Conservation (phyloP, 495 filamentous ascomycete genomes). For the Eremomyces bilateralis region DNA sequence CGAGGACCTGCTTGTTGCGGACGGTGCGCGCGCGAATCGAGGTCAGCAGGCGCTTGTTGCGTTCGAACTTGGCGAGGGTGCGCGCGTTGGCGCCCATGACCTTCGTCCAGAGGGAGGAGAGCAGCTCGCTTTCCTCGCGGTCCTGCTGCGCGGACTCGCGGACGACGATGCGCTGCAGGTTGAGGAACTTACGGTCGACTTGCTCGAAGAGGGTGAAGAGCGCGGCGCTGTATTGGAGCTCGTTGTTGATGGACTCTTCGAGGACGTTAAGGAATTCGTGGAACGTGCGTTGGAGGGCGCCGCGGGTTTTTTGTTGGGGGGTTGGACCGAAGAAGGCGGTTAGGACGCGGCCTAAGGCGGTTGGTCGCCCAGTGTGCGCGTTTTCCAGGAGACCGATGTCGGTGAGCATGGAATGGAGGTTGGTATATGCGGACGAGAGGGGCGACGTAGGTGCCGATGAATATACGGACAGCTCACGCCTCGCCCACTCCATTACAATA, state of each 20-base stretch:
- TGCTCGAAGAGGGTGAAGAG: conserved; percentile 70
- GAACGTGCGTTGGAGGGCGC: conserved; percentile 66
- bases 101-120: conserved; percentile 66
- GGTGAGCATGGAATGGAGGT: conserved; percentile 54
- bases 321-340: conserved; percentile 60
- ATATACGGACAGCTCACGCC: conserved; percentile 46
- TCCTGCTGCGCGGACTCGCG: conserved; percentile 66
- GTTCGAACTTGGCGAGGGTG: conserved; percentile 66
- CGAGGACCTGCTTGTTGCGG: conserved; percentile 61
- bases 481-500: conserved; percentile 87
- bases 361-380: conserved; percentile 33
- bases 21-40: conserved; percentile 64
- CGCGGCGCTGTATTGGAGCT: conserved; percentile 50
- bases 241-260: conserved; percentile 69
- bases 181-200: conserved; percentile 73
- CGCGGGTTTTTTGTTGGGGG: conserved; percentile 51
- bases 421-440: conserved; percentile 47
- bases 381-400: conserved; percentile 48
- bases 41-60: conserved; percentile 49
- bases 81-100: conserved; percentile 50
- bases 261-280: conserved; percentile 69
- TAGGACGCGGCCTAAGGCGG: conserved; percentile 39
- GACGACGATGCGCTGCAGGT: conserved; percentile 65
- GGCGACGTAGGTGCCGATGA: conserved; percentile 31
- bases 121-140: conserved; percentile 51